Evolutionary conservation across 202 grass and related monocot genomes (phyloP), one percentile per base, ranked within the genome.

Genomic region (Schoenoplectus tabernaemontani): DNA sequence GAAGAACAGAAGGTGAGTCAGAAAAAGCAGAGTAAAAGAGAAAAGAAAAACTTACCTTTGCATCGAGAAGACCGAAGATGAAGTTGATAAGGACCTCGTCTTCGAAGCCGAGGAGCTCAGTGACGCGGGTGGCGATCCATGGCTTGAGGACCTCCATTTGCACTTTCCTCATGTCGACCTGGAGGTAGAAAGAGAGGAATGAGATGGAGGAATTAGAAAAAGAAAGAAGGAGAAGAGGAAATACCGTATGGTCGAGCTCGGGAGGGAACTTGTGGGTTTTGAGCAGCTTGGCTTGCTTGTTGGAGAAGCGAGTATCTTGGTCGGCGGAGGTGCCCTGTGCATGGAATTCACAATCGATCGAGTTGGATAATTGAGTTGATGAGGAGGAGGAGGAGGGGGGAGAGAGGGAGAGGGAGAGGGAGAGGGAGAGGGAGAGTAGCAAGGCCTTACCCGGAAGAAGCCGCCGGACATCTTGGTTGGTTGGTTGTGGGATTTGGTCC

Each of bases 21-120:
- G 23, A 1, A 19, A 61, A 61, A 11, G 7, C 13, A 62, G 30
- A 11, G 56, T 53, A n/a, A 20, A 54, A 59, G 15, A 81, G 44
- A 50, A 44, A 33, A 64, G 37, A 80, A 12, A 15, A 15, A n/a
- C n/a, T n/a, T n/a, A 87, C 91, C 85, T 99, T 99, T 65, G 64
- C 84, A 64, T 99, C 96, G 0, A 99, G 92, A 61, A 99, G 90
- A 28, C 87, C 90, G 64, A 92, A 99, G 23, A 99, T 90, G 81
- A 99, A 99, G 80, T 96, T 99, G 63, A 99, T 99, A 23, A 99
- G 90, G 20, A 99, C 96, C 80, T 96, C 96, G 42, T 99, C 96
- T 75, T 99, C 96, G 48, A 99, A 99, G 4, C 96, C 96, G 24
- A 99, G 92, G 5, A 96, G 87, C 78, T 99, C 96, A 4, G 96